phyloP scores from a whole-genome alignment of 495 filamentous ascomycete species.

The Penicillium nucicola region DNA sequence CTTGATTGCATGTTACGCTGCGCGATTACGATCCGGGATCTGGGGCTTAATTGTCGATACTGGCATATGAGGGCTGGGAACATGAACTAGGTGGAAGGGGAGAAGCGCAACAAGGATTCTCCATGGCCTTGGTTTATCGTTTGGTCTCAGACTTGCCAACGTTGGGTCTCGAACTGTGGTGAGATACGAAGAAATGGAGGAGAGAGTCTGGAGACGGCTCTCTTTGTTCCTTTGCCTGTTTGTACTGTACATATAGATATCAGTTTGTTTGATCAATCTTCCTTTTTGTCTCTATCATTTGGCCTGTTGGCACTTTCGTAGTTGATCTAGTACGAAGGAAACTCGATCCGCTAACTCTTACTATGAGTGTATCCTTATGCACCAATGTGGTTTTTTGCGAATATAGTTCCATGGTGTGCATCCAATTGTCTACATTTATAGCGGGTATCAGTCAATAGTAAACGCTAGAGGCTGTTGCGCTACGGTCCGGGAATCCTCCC shows the following conservation, averaged over 20 bases:
- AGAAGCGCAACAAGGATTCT: neutral
- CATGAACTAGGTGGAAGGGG: neutral
- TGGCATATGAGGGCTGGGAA: neutral
- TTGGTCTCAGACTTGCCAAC: neutral
- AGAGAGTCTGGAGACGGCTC: conserved; percentile 3
- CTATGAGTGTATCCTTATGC: too few relatives aligned
- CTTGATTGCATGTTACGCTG: conserved; percentile 1
- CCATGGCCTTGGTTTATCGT: neutral
- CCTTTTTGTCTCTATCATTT: conserved; percentile 1
- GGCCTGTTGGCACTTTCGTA: neutral
- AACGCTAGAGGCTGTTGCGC: conserved; percentile 30
- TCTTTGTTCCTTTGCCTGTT: conserved; percentile 3
- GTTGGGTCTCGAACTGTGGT: neutral
- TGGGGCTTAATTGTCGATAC: neutral
- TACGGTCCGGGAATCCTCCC: conserved; percentile 42
- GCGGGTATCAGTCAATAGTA: conserved; percentile 46
- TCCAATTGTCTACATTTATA: neutral
- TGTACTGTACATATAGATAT: conserved; percentile 20
- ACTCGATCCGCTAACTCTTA: neutral
- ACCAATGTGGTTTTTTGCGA: too few relatives aligned
- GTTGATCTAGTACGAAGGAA: neutral
- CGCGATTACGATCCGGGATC: neutral
- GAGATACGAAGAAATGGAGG: conserved; percentile 1
- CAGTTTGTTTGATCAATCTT: conserved; percentile 14
- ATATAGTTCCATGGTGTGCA: neutral